These are phyloP conservation scores for Linnemannia schmuckeri DNA, from an alignment of 192 early-diverging fungal genomes.

Conservation along the genomic window DNA sequence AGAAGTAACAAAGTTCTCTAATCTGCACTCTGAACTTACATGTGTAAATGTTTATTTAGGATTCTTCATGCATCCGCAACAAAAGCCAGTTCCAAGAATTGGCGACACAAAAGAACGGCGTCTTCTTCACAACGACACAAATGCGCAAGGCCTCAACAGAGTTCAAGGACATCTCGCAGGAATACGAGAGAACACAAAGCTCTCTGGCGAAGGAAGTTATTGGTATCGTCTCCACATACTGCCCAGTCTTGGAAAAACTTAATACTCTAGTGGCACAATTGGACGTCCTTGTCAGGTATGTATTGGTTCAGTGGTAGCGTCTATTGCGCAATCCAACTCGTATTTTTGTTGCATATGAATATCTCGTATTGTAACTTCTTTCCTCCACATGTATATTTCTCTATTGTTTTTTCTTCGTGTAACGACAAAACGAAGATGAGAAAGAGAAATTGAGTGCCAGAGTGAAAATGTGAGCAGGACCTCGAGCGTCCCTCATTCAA, in stretches of 20 bases:
- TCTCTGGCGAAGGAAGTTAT: constrained; percentile 91
- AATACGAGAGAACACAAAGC: constrained; percentile 80
- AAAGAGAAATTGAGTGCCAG: background rate
- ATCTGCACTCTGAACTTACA: background rate
- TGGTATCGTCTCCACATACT: constrained; percentile 86
- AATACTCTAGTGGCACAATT: constrained; percentile 84
- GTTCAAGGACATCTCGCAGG: constrained; percentile 67
- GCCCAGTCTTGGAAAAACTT: constrained; percentile 82
- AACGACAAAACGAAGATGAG: background rate
- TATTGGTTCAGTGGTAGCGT: background rate
- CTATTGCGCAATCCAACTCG: constrained; percentile 4
- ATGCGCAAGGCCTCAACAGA: constrained; percentile 74
- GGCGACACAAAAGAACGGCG: constrained; percentile 89
- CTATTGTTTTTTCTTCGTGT: constrained; percentile 14
- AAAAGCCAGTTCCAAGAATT: constrained; percentile 86
- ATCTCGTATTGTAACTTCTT: background rate
- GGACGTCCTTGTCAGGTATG: constrained; percentile 87
- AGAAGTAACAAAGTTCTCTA: background rate
- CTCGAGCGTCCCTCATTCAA: background rate
- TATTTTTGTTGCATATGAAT: constrained; percentile 12
- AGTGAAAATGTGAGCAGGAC: background rate
- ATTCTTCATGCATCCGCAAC: constrained; percentile 77
- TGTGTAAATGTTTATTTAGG: constrained; percentile 51
- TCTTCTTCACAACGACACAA: constrained; percentile 85
- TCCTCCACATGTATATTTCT: background rate